Evolutionary conservation across 306 rosid species (phyloP).

Genomic region (Medicago ruthenica): DNA sequence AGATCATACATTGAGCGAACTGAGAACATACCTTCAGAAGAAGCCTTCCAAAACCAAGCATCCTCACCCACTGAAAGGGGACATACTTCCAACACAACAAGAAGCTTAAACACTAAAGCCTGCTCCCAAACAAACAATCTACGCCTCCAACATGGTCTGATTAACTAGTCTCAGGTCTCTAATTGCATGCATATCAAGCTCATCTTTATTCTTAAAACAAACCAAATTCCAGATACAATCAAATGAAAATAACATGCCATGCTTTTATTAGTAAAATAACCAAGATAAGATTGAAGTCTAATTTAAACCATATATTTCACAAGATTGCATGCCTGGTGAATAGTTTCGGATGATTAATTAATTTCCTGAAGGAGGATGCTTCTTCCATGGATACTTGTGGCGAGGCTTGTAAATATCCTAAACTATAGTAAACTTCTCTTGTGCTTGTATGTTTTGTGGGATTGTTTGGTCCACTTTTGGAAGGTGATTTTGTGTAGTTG

Average conservation of each 20-base stretch:
- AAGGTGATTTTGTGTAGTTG: conserved; percentile 1
- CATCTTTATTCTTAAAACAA: conserved; percentile 11
- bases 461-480: conserved; percentile 6
- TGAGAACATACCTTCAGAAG: too few relatives aligned
- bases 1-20: too few relatives aligned
- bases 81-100: too few relatives aligned
- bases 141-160: too few relatives aligned
- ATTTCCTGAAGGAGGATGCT: conserved; percentile 15
- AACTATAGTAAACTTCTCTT: not conserved
- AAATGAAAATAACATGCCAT: not conserved
- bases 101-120: too few relatives aligned
- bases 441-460: not conserved
- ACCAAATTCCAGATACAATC: not conserved
- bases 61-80: too few relatives aligned
- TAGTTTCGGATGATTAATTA: not conserved
- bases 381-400: not conserved
- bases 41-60: too few relatives aligned
- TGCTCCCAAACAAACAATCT: too few relatives aligned
- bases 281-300: not conserved
- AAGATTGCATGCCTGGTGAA: not conserved
- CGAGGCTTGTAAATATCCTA: not conserved
- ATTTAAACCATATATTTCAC: not conserved
- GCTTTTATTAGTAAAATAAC: not conserved
- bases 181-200: conserved; percentile 8
- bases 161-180: too few relatives aligned